These are phyloP conservation scores for Metschnikowia hibisci DNA, from an alignment of 805 yeast species.

Conservation along the genomic window DNA sequence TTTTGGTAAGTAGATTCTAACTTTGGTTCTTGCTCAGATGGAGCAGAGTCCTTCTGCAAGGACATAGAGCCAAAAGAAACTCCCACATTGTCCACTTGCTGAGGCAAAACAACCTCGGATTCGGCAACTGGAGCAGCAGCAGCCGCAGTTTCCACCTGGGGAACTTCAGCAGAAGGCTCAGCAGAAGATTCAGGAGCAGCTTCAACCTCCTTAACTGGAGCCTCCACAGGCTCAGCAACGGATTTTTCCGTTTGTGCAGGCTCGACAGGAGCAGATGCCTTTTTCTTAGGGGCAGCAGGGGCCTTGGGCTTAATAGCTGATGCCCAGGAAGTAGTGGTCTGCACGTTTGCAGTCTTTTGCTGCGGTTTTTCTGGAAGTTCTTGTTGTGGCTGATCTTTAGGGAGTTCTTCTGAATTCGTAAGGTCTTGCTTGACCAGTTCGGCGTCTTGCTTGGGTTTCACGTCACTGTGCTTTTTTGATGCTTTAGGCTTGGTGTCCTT, in stretches of 20 bases:
- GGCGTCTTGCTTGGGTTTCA: conserved; percentile 7
- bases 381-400: conserved; percentile 36
- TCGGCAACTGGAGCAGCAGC: conserved; percentile 49
- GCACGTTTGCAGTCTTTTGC: conserved; percentile 10
- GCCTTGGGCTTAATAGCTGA: conserved; percentile 54
- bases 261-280: conserved; percentile 22
- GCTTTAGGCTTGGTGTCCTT: conserved; percentile 31
- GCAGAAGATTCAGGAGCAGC: conserved; percentile 3
- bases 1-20: conserved; percentile 6
- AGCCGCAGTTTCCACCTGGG: conserved; percentile 46
- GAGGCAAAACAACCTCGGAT: conserved; percentile 51
- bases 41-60: conserved; percentile 35
- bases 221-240: conserved; percentile 19
- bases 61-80: conserved; percentile 62
- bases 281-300: conserved; percentile 35
- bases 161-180: conserved; percentile 15
- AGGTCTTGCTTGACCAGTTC: conserved; percentile 4
- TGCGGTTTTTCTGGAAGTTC: conserved; percentile 20
- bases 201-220: conserved; percentile 1
- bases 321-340: conserved; percentile 53
- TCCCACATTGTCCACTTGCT: conserved; percentile 47
- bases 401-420: conserved; percentile 48
- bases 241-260: conserved; percentile 15
- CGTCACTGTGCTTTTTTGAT: conserved; percentile 12
- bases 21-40: conserved; percentile 17